phyloP scores from a whole-genome alignment of 768 basidiomycete species.

The Ramaria rubella region DNA sequence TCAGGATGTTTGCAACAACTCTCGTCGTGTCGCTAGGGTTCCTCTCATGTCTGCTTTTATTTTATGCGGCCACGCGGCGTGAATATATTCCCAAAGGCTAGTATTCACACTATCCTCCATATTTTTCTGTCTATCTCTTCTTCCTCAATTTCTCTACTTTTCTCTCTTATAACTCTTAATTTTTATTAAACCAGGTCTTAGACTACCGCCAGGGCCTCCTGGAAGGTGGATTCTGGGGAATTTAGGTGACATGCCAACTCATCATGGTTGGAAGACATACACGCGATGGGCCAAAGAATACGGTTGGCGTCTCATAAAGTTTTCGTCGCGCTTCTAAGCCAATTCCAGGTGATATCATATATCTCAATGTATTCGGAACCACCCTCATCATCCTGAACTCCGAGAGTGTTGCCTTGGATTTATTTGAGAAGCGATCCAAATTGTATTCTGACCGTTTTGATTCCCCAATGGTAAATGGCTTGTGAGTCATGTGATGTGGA shows the following conservation, averaged over 20 bases:
- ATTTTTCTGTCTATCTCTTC: too few species aligned
- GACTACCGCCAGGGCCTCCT: constrained; percentile 19
- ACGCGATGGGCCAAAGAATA: constrained; percentile 19
- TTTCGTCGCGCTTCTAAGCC: not conserved
- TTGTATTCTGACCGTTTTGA: constrained; percentile 41
- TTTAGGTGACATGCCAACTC: constrained; percentile 16
- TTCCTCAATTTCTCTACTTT: too few species aligned
- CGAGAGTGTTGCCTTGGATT: constrained; percentile 32
- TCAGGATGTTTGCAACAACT: too few species aligned
- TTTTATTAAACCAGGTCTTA: too few species aligned
- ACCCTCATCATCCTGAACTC: constrained; percentile 44
- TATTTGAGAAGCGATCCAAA: constrained; percentile 39
- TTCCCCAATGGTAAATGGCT: constrained; percentile 37
- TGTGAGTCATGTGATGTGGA: constrained; percentile 26
- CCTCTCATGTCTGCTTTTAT: too few species aligned
- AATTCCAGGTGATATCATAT: constrained; percentile 40
- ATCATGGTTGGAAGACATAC: constrained; percentile 11
- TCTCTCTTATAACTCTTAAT: too few species aligned
- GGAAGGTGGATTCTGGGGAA: constrained; percentile 19
- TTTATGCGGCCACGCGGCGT: too few species aligned
- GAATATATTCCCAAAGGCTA: too few species aligned
- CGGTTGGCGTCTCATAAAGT: not conserved
- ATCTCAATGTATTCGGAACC: constrained; percentile 38
- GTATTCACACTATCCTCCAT: too few species aligned
- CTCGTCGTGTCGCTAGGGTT: too few species aligned